Base-by-base conservation (phyloP, 352 stramenopile genomes). In the Blastocystis sp. region DNA sequence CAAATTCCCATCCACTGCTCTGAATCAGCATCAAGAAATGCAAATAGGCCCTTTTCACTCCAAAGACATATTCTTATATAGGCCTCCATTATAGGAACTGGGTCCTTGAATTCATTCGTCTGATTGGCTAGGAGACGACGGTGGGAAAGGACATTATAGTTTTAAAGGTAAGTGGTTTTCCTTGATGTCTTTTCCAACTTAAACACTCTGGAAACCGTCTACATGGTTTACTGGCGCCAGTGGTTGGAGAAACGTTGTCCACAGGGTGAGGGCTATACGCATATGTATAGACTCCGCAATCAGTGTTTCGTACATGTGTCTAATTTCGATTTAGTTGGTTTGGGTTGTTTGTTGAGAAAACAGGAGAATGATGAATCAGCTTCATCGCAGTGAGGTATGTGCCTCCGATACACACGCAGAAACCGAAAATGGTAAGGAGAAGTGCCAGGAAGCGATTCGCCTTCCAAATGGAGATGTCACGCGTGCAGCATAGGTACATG, bases 201-300 rank as follows among this genome's bases (percentile, higher is more conserved):
- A 40, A 78, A 38, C 42, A 61, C 67, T 40, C 63, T 53, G 46
- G n/a, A 16, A 75, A 27, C 51, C 32, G 63, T 75, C 32, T 27
- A 78, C 24, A 51, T 78, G 38, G 67, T 32, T 57, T 18, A 0
- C 16, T 61, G 48, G 67, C 57, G 67, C 67, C 67, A 78, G 67
- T 78, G n/a, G 67, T 40, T 78, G 67, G 67, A 46, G 27, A 78
- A 78, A 78, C 21, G 42, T 7, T 57, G 67, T 78, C 57, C 67
- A 78, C 27, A 36, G 44, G 67, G 44, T 78, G 67, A 29, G 67
- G 67, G 11, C 46, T 51, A 56, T n/a, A 4, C 24, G 21, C 57
- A 36, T 46, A 61, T 78, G 67, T 36, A 59, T 34, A 78, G 27
- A 18, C 11, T 42, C 67, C 44, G 56, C 67, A 78, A 78, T 78